Base-by-base conservation (phyloP, 140 eudicot species). In the Erigeron philadelphicus region DNA sequence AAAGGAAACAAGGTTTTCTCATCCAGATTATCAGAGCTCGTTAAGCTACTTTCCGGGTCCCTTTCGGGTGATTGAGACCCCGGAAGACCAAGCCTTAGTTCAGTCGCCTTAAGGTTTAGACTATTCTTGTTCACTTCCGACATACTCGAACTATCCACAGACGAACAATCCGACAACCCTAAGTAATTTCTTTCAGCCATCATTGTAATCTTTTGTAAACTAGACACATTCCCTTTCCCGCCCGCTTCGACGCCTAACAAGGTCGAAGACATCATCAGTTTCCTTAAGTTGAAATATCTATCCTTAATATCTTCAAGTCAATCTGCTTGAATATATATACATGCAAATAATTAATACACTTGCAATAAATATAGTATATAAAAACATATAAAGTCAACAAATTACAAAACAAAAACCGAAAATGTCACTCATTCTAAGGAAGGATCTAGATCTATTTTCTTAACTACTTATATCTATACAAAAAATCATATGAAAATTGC, bases 41-140 rank as follows among this genome's bases (percentile, higher is more conserved):
- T 50, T 41, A 79, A 77, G 72, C 69, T 62, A 21, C 61, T 70
- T 6, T 81, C 87, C 0, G 84, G 77, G 64, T 80, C 80, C 38
- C 90, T 64, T 15, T 76, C 87, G 2, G 95, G 97, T 8, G 95
- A 90, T 49, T 79, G 95, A 59, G 92, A 90, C 64, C 97, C 97
- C 2, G 97, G 97, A 81, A 90, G 97, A 11, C 97, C 97, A 16
- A 90, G 95, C 83, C 95, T 87, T 13, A 90, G 62, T 67, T 90
- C 97, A 8, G 97, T 90, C 50, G 89, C 97, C 74, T 80, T 84
- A 64, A 90, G 68, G 57, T 90, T 77, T 48, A 90, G 35, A 64
- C 68, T 79, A 19, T 21, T 73, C 61, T 75, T 84, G 56, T 68
- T 82, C 58, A 74, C 96, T 66, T 81, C 95, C 11, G 88, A 83